Evolutionary conservation across 2,329 filamentous ascomycete genomes (phyloP), one percentile per base, ranked within the genome.

Genomic region (Fusarium nisikadoi): DNA sequence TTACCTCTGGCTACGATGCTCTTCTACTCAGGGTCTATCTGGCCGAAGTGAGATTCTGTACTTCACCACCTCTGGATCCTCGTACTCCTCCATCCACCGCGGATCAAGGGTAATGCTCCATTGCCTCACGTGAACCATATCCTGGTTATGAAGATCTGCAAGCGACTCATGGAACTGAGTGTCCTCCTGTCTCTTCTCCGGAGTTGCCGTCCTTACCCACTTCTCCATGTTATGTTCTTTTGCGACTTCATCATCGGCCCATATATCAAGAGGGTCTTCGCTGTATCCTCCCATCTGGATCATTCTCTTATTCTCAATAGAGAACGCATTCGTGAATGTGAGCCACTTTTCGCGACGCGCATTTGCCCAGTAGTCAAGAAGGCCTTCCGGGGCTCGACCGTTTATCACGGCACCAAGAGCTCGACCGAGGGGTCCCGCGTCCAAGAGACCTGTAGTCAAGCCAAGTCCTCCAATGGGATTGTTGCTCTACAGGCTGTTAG

Each of bases 361-460:
- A 2, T 38, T 27, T 1, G 49, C 33, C 49, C 49, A 52, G 33
- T 52, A 38, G 23, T 52, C 49, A 38, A 52, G 19, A 17, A 52
- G 19, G 6, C 11, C 6, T 6, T 52, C 33, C n/a, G 33, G 49
- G 20, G 49, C 49, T 38, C 23, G 33, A 13, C 49, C 33, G 13
- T 52, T 38, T 2, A 52, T n/a, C 5, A 52, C 49, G 17, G 49
- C 33, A 52, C 49, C 49, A n/a, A 52, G 49, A 9, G 49, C 49
- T 9, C 49, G 49, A 3, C 49, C 49, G 2, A 52, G 49, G 9
- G 49, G 49, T 3, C 49, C 49, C 0, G 49, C 49, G 2, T 52
- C 49, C 5, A 52, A 38, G 2, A 52, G 49, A 2, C 49, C 49
- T 27, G 49, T 52, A 1, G 49, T 52, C 7, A 52, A 2, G 9